These are phyloP conservation scores for Cladochytrium replicatum DNA, from an alignment of 192 early-diverging fungal species.

Conservation along the genomic window DNA sequence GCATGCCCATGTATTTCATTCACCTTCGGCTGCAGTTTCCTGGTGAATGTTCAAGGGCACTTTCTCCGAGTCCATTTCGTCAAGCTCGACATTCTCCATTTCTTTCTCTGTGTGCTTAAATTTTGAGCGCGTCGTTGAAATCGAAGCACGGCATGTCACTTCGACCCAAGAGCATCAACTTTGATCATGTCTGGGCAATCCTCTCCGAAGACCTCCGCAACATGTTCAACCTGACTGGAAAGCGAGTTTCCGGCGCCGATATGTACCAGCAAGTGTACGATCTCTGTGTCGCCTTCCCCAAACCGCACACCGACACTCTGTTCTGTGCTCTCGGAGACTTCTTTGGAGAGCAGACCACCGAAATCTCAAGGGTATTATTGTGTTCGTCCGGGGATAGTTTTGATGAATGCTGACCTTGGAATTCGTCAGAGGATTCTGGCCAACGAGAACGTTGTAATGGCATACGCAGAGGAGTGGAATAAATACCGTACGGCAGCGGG, in stretches of 20 bases:
- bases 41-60: too few species aligned
- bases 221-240: conserved; percentile 44
- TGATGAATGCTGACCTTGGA: not conserved
- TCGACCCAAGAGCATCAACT: too few species aligned
- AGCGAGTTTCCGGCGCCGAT: conserved; percentile 50
- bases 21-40: too few species aligned
- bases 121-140: too few species aligned
- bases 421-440: conserved; percentile 41
- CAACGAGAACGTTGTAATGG: conserved; percentile 56
- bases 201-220: conserved; percentile 36
- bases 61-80: too few species aligned
- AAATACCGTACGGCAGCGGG: conserved; percentile 49
- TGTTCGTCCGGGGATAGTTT: not conserved
- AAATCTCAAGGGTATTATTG: conserved; percentile 36
- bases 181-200: too few species aligned
- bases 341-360: conserved; percentile 44
- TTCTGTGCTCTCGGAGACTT: conserved; percentile 59
- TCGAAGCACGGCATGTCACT: too few species aligned
- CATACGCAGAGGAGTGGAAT: conserved; percentile 60
- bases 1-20: too few species aligned
- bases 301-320: conserved; percentile 53
- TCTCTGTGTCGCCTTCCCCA: conserved; percentile 66
- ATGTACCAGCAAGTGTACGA: conserved; percentile 78
- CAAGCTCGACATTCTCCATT: too few species aligned
- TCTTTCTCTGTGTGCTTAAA: too few species aligned